These are phyloP conservation scores for Linum tenue DNA, from an alignment of 345 rosid species.

Conservation along the genomic window DNA sequence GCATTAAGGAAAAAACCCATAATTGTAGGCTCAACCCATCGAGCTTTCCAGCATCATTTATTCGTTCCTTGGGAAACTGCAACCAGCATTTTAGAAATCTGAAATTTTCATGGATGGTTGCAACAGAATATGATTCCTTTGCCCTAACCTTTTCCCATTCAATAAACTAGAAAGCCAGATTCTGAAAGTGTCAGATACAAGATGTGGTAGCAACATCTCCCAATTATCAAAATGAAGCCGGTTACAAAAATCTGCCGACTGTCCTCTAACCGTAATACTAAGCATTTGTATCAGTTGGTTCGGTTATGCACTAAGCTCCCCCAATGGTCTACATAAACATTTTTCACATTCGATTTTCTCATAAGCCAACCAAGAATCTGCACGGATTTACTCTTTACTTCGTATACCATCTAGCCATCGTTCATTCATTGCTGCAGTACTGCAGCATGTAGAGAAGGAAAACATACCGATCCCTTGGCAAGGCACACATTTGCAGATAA, in stretches of 20 bases:
- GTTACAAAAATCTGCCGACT: no score
- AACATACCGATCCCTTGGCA: constrained; percentile 76
- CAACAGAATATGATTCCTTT: background rate
- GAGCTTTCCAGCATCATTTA: background rate
- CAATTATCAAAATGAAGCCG: no score
- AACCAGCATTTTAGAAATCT: no score
- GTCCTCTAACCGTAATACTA: no score
- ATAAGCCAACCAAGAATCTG: no score
- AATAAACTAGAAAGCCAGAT: background rate
- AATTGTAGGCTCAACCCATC: background rate
- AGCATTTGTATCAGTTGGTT: no score
- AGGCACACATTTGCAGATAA: constrained; percentile 77
- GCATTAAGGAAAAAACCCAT: background rate
- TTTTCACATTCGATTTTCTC: no score
- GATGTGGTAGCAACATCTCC: no score
- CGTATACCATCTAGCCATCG: background rate
- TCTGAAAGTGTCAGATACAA: background rate
- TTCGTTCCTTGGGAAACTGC: background rate
- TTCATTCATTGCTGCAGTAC: background rate
- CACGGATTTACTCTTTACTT: no score
- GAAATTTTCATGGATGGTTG: background rate
- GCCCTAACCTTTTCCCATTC: background rate
- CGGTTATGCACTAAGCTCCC: no score
- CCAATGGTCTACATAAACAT: no score
- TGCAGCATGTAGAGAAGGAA: constrained; percentile 2